Conservation (phyloP, 2,329 filamentous ascomycete genomes). For the Thyridium curvatum region DNA sequence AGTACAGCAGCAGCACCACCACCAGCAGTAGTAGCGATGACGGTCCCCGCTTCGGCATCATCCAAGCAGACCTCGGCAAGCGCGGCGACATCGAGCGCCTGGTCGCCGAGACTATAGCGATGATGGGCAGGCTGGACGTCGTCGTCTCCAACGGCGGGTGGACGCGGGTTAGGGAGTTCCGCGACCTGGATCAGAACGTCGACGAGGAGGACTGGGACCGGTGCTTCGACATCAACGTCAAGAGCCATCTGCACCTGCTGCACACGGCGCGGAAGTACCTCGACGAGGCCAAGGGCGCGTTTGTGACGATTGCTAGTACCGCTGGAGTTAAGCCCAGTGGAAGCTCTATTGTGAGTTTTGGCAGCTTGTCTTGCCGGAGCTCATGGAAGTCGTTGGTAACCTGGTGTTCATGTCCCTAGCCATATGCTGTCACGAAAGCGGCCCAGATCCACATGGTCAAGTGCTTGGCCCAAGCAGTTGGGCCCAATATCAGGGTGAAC, state of each 20-base stretch:
- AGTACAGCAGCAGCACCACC: conserved; percentile 12
- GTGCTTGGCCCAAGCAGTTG: conserved; percentile 43
- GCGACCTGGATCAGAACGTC: conserved; percentile 44
- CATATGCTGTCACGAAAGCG: conserved; percentile 73
- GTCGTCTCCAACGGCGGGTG: conserved; percentile 69
- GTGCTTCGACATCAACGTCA: conserved; percentile 57
- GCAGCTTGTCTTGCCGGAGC: no score
- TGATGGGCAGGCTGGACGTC: conserved; percentile 67
- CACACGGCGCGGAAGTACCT: conserved; percentile 47
- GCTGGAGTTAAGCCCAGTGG: conserved; percentile 60
- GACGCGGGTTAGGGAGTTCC: conserved; percentile 38
- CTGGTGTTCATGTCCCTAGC: conserved; percentile 25
- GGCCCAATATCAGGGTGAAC: conserved; percentile 53
- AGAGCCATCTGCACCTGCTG: conserved; percentile 54
- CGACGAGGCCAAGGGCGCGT: conserved; percentile 50
- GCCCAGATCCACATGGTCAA: conserved; percentile 58
- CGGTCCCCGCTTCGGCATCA: conserved; percentile 31
- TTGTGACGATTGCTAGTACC: conserved; percentile 58
- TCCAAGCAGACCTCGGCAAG: conserved; percentile 62
- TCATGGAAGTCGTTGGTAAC: no score
- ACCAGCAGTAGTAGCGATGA: conserved; percentile 16
- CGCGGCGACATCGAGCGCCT: conserved; percentile 52
- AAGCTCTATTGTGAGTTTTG: conserved; percentile 44
- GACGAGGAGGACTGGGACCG: conserved; percentile 53
- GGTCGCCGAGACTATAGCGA: conserved; percentile 50